phyloP scores from a whole-genome alignment of 257 asterid species.

The Verbascum thapsus region DNA sequence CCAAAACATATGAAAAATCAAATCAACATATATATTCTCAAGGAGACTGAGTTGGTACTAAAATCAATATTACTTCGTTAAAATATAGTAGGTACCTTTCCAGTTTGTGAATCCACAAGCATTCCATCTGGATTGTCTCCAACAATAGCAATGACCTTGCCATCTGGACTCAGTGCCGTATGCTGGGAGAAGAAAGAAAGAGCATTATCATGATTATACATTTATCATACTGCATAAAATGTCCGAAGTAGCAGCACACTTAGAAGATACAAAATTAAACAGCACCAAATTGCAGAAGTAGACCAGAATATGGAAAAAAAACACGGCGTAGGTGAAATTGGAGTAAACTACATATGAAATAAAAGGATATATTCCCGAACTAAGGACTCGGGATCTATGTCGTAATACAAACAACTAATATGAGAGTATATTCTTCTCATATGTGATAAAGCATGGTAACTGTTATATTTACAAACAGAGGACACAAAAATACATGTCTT shows the following conservation, averaged over 20 bases:
- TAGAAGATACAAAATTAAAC: background rate
- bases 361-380: background rate
- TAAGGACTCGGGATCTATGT: no score
- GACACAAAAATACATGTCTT: background rate
- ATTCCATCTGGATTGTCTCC: conserved; percentile 49
- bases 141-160: conserved; percentile 42
- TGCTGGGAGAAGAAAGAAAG: conserved; percentile 42
- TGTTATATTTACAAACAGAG: background rate
- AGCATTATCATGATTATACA: background rate
- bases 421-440: no score
- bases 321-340: background rate
- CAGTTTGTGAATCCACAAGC: conserved; percentile 50
- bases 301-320: background rate
- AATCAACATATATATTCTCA: background rate
- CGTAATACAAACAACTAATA: no score
- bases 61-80: background rate
- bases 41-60: background rate
- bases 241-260: background rate
- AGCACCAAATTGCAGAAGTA: background rate
- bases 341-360: background rate
- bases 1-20: background rate
- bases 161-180: conserved; percentile 48
- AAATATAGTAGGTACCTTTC: conserved; percentile 46
- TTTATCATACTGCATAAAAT: no score
- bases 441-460: background rate